phyloP scores from a whole-genome alignment of 2,329 filamentous ascomycete species.

The Parascedosporium putredinis region DNA sequence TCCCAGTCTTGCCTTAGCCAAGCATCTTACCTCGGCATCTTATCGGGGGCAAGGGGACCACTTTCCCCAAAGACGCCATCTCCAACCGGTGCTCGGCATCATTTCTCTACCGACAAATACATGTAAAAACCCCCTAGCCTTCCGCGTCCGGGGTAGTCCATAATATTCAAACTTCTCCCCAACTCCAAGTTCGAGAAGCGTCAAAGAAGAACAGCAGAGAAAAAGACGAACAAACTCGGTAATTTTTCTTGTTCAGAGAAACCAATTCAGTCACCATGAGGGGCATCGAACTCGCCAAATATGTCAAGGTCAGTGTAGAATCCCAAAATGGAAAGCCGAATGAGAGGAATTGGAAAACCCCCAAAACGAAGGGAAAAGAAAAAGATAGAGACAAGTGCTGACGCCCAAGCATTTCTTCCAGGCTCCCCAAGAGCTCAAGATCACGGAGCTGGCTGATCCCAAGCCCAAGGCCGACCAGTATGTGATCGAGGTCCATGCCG shows the following conservation, averaged over 20 bases:
- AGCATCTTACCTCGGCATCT: neutral
- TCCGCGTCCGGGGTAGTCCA: no score
- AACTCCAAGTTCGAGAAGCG: no score
- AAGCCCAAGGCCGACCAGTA: conserved; percentile 64
- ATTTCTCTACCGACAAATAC: neutral
- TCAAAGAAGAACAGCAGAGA: no score
- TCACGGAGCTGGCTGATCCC: conserved; percentile 66
- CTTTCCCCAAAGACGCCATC: neutral
- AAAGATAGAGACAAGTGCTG: neutral
- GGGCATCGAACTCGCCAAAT: conserved; percentile 63
- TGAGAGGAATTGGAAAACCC: no score
- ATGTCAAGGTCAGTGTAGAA: conserved; percentile 55
- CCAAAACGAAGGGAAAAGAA: neutral
- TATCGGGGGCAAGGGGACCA: no score
- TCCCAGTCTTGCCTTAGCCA: no score
- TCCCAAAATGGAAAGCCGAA: no score
- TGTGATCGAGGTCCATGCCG: conserved; percentile 74
- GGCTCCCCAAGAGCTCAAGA: conserved; percentile 69
- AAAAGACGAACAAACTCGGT: no score
- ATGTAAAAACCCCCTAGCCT: no score
- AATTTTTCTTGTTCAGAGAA: no score
- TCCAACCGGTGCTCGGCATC: neutral
- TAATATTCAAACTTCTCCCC: no score
- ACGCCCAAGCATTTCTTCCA: conserved; percentile 27
- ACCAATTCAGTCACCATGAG: conserved; percentile 45